Percentiles rank a stretch among this genome's conserved stretches.
These are phyloP conservation scores for Fusarium sp. DNA, from an alignment of 2,329 filamentous ascomycete species.

Conservation along the genomic window DNA sequence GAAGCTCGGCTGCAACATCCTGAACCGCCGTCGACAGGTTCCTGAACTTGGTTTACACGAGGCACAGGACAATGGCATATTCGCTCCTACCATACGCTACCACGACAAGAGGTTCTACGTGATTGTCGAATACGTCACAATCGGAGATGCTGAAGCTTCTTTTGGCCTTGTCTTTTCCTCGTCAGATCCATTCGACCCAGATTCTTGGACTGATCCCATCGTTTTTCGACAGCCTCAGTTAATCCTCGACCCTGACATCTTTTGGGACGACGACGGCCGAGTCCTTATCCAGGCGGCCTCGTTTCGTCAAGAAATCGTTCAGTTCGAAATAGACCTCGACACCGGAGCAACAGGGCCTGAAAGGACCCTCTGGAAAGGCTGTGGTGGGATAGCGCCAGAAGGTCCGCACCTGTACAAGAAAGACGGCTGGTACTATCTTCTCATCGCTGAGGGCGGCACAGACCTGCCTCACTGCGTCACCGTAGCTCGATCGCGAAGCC, in stretches of 20 bases:
- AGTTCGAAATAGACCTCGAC: background rate
- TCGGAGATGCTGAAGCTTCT: background rate
- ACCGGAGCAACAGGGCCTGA: background rate
- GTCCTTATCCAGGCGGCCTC: background rate
- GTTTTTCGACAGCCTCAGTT: background rate
- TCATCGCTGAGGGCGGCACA: slow-evolving; percentile 1
- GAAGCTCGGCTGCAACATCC: background rate
- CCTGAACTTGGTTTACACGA: background rate
- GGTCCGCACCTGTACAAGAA: slow-evolving; percentile 57
- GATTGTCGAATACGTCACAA: background rate
- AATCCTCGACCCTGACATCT: background rate
- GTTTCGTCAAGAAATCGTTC: background rate
- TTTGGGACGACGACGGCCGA: background rate
- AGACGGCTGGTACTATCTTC: slow-evolving; percentile 47
- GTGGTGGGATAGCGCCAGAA: background rate
- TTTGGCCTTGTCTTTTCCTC: background rate
- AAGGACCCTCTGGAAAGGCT: background rate
- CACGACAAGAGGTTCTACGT: background rate
- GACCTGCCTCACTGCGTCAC: background rate
- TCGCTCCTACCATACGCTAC: background rate
- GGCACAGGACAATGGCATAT: background rate
- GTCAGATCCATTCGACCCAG: background rate
- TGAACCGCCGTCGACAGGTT: background rate
- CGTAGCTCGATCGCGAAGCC: background rate
- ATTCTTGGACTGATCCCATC: background rate